Conservation (phyloP, 2,329 filamentous ascomycete species). For the Pseudogymnoascus sp. region DNA sequence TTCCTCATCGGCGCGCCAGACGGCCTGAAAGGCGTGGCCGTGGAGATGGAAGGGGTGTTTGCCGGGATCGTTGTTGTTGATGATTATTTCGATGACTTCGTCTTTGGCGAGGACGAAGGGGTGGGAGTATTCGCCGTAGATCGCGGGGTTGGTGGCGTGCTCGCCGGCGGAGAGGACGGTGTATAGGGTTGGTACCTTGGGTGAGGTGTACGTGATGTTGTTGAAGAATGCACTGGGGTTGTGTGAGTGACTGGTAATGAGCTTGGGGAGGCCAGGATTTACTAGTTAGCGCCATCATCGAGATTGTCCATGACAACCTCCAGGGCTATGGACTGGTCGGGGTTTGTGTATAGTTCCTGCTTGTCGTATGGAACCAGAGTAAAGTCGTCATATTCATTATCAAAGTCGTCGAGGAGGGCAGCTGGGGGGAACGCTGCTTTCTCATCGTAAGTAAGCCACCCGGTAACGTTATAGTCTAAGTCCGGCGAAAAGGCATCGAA, state of each 20-base stretch:
- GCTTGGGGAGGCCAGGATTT: conserved; percentile 23
- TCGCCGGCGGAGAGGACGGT: conserved; percentile 51
- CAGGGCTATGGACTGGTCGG: conserved; percentile 57
- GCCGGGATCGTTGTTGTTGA: conserved; percentile 66
- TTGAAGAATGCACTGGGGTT: conserved; percentile 46
- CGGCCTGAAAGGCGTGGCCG: conserved; percentile 64
- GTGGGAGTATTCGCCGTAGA: conserved; percentile 62
- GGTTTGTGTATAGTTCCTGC: conserved; percentile 49
- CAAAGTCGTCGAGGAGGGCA: conserved; percentile 52
- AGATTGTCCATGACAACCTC: conserved; percentile 60
- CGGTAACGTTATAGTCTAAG: conserved; percentile 61
- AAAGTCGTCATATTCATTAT: conserved; percentile 68
- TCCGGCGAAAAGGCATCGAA: conserved; percentile 57
- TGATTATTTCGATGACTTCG: conserved; percentile 62
- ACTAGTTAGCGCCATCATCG: conserved; percentile 60
- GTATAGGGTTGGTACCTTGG: conserved; percentile 62
- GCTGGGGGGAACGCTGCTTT: conserved; percentile 38
- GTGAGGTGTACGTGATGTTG: conserved; percentile 54
- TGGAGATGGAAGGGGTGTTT: conserved; percentile 72
- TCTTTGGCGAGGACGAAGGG: conserved; percentile 61
- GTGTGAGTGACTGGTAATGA: not conserved
- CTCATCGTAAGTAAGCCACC: conserved; percentile 54
- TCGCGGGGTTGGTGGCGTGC: conserved; percentile 44
- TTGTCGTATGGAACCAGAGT: conserved; percentile 62
- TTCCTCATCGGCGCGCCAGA: conserved; percentile 52